Conservation (phyloP, 2,329 filamentous ascomycete species). For the Xylogone sp. region DNA sequence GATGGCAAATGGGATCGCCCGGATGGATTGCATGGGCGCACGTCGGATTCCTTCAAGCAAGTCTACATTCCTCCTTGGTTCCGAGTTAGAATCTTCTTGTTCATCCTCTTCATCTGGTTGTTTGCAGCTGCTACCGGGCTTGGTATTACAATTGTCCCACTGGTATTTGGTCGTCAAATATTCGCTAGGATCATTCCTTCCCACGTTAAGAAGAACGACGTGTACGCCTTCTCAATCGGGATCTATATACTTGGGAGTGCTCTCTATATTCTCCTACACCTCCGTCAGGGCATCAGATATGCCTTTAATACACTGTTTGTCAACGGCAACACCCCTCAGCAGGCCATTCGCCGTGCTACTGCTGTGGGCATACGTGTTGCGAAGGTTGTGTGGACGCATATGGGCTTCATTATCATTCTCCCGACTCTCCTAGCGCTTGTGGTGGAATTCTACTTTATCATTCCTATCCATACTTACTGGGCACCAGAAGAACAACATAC, state of each 20-base stretch:
- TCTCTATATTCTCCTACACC: conserved; percentile 57
- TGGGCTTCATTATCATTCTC: conserved; percentile 71
- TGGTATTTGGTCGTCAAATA: conserved; percentile 78
- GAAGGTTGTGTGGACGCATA: conserved; percentile 68
- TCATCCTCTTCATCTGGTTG: conserved; percentile 87
- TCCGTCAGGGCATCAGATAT: conserved; percentile 31
- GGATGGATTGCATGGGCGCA: conserved; percentile 52
- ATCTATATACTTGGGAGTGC: conserved; percentile 73
- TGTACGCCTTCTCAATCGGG: conserved; percentile 92
- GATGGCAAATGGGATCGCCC: conserved; percentile 53
- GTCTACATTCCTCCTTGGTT: conserved; percentile 87
- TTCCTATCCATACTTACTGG: conserved; percentile 56
- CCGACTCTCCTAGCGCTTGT: conserved; percentile 76
- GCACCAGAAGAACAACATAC: conserved; percentile 52
- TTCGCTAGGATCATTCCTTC: conserved; percentile 70
- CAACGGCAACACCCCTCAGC: conserved; percentile 22
- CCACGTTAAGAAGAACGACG: conserved; percentile 79
- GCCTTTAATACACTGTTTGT: conserved; percentile 22
- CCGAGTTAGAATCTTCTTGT: conserved; percentile 71
- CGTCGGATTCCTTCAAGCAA: conserved; percentile 46
- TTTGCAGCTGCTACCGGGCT: conserved; percentile 89
- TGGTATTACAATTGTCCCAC: conserved; percentile 77
- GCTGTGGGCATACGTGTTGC: conserved; percentile 18
- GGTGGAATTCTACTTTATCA: conserved; percentile 82
- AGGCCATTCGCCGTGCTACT: conserved; percentile 17